Evolutionary conservation across 2,329 filamentous ascomycete genomes (phyloP).

Genomic region (Pseudogymnoascus sp.): DNA sequence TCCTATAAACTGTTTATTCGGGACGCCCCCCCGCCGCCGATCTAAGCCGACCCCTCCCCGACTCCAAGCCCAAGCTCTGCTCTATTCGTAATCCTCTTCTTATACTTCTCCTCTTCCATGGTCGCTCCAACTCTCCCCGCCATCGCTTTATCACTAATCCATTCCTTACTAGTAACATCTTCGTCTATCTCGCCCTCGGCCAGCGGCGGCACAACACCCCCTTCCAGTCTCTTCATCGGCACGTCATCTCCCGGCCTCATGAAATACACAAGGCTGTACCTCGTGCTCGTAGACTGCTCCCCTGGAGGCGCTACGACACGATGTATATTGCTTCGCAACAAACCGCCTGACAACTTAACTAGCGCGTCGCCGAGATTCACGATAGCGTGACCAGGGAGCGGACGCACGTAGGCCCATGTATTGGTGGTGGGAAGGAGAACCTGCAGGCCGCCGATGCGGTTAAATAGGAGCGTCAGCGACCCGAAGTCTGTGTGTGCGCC

Average conservation of each 20-base stretch:
- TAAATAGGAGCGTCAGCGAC: slow-evolving; percentile 32
- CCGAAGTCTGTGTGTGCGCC: slow-evolving; percentile 33
- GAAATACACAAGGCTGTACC: slow-evolving; percentile 48
- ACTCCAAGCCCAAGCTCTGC: neutral
- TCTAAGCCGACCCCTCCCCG: neutral
- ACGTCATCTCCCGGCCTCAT: slow-evolving; percentile 41
- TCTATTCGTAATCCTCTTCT: slow-evolving; percentile 4
- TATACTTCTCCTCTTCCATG: neutral
- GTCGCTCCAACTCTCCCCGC: neutral
- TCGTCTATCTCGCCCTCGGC: slow-evolving; percentile 16
- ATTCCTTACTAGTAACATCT: slow-evolving; percentile 19
- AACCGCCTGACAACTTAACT: slow-evolving; percentile 27
- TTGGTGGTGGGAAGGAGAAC: slow-evolving; percentile 23
- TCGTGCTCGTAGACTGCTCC: slow-evolving; percentile 18
- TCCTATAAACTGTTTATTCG: neutral
- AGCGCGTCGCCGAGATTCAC: slow-evolving; percentile 33
- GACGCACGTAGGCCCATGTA: slow-evolving; percentile 29
- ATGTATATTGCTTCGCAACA: slow-evolving; percentile 29
- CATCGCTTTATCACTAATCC: slow-evolving; percentile 16
- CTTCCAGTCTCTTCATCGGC: slow-evolving; percentile 17
- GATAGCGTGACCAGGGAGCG: slow-evolving; percentile 28
- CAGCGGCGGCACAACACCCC: slow-evolving; percentile 18
- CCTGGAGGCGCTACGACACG: slow-evolving; percentile 28
- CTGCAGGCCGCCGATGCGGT: slow-evolving; percentile 32
- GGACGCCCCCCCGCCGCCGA: neutral